These are phyloP conservation scores for Tetrahymena borealis DNA, from an alignment of 73 alveolate genomes.

Conservation along the genomic window DNA sequence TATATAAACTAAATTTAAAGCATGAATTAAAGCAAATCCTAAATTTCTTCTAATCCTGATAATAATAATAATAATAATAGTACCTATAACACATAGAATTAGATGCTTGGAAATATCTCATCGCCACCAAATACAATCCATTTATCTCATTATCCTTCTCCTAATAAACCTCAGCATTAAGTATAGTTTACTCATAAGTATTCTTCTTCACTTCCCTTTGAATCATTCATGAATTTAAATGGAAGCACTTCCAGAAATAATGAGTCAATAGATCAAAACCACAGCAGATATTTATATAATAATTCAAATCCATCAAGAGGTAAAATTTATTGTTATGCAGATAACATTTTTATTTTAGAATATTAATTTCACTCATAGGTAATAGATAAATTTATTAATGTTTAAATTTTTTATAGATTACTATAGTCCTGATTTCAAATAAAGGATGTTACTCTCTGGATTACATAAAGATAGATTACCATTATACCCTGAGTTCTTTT, in stretches of 20 bases:
- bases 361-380: too few relatives aligned
- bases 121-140: not conserved
- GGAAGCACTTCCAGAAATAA: not conserved
- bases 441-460: not conserved
- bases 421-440: not conserved
- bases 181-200: not conserved
- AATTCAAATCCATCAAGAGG: not conserved
- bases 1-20: too few relatives aligned
- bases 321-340: too few relatives aligned
- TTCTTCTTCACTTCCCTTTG: not conserved
- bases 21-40: too few relatives aligned
- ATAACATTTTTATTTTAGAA: too few relatives aligned
- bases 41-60: too few relatives aligned
- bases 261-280: not conserved
- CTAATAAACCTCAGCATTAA: not conserved
- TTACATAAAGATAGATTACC: not conserved
- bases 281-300: not conserved
- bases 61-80: not conserved
- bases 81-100: not conserved
- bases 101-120: not conserved
- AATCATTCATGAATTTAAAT: not conserved
- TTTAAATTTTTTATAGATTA: not conserved
- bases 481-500: not conserved
- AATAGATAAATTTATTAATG: not conserved
- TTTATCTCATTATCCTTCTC: not conserved